A percentile compares a stretch with the other conserved stretches of the same genome.
Conservation (phyloP, 495 filamentous ascomycete genomes). For the Jackrogersella minutella region DNA sequence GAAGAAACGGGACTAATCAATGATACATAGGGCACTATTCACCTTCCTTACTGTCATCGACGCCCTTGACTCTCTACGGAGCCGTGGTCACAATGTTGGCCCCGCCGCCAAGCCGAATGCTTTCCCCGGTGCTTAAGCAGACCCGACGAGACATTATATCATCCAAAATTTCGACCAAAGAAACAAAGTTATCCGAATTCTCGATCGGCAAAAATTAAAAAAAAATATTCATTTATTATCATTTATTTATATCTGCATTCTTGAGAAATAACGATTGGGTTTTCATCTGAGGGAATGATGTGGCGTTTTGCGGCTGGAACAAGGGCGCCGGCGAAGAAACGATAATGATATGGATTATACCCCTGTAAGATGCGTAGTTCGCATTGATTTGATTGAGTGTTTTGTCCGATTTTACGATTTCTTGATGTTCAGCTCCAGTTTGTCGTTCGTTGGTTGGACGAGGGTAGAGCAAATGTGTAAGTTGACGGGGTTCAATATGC, state of each 20-base stretch:
- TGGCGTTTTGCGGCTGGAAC: neutral
- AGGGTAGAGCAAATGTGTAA: neutral
- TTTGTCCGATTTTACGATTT: neutral
- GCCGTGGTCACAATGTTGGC: conserved; percentile 43
- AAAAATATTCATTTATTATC: neutral
- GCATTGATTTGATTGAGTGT: neutral
- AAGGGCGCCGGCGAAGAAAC: neutral
- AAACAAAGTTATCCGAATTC: too few relatives aligned
- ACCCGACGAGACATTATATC: neutral
- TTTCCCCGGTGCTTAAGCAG: conserved; percentile 43
- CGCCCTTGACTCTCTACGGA: conserved; percentile 45
- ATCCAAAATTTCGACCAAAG: too few relatives aligned
- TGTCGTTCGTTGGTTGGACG: neutral
- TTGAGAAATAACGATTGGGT: neutral
- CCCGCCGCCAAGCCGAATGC: conserved; percentile 38
- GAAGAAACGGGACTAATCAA: neutral
- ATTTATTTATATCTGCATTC: neutral
- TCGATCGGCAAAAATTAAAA: too few relatives aligned
- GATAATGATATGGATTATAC: conserved; percentile 22
- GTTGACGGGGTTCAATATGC: too few relatives aligned
- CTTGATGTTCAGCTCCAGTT: neutral
- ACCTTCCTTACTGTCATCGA: conserved; percentile 49
- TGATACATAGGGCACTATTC: conserved; percentile 44
- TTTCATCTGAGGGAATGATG: neutral
- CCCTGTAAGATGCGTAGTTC: neutral